Conservation (phyloP, 2,329 filamentous ascomycete genomes). For the Cordyceps pruinosa region DNA sequence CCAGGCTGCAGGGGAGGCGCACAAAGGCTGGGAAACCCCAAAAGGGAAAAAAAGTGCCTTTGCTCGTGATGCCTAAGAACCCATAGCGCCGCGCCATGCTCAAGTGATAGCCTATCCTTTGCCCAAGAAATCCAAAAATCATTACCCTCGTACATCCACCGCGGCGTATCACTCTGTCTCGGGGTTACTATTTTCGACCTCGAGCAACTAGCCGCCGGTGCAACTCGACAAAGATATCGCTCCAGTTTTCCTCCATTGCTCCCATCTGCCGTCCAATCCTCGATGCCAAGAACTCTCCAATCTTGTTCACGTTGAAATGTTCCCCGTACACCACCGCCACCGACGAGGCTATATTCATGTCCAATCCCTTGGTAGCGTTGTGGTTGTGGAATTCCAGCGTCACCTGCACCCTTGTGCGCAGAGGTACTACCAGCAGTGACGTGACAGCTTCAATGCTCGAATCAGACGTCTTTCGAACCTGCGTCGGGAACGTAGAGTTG, state of each 20-base stretch:
- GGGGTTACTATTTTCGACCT: slow-evolving; percentile 38
- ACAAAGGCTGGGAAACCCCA: neutral
- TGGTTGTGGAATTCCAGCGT: slow-evolving; percentile 47
- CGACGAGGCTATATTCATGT: slow-evolving; percentile 45
- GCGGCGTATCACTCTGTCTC: neutral
- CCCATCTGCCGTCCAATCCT: slow-evolving; percentile 39
- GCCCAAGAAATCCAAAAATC: neutral
- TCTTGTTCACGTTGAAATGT: slow-evolving; percentile 66
- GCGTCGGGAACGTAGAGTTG: slow-evolving; percentile 57
- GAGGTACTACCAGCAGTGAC: slow-evolving; percentile 54
- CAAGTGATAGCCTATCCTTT: neutral
- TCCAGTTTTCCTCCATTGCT: slow-evolving; percentile 40
- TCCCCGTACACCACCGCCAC: slow-evolving; percentile 70
- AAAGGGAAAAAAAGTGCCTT: neutral
- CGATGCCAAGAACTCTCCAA: slow-evolving; percentile 61
- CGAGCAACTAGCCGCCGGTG: slow-evolving; percentile 48
- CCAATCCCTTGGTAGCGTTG: slow-evolving; percentile 41
- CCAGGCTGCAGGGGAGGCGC: neutral
- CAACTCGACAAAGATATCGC: slow-evolving; percentile 48
- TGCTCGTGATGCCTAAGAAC: neutral
- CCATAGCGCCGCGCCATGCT: slow-evolving; percentile 1
- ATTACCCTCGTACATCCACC: neutral
- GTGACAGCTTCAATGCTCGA: slow-evolving; percentile 55
- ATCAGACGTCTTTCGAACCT: slow-evolving; percentile 57
- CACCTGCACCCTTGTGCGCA: slow-evolving; percentile 64